Percentiles rank a stretch among this genome's conserved stretches.
These are phyloP conservation scores for Persicaria tinctoria DNA, from an alignment of 148 eudicot genomes.

Conservation along the genomic window DNA sequence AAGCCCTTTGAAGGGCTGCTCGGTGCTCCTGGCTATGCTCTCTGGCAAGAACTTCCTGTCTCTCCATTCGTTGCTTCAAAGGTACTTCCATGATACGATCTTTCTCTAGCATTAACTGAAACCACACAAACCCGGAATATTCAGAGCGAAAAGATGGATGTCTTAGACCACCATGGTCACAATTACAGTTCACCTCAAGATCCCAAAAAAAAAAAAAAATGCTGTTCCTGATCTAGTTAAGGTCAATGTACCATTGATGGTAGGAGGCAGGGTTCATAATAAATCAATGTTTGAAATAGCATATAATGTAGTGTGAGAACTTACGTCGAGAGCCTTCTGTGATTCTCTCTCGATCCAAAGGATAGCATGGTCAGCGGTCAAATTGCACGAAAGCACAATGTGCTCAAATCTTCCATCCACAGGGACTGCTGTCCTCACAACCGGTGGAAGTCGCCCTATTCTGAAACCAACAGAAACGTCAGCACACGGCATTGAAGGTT, in stretches of 20 bases:
- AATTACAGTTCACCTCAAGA: no score
- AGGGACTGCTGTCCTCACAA: constrained; percentile 85
- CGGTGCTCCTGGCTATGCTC: constrained; percentile 65
- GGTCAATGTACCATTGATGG: not conserved
- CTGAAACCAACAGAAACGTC: constrained; percentile 22
- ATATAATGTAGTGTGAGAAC: constrained; percentile 6
- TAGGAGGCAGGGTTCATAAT: not conserved
- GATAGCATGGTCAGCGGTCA: constrained; percentile 67
- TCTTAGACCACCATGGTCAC: not conserved
- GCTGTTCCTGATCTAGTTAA: not conserved
- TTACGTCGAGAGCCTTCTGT: constrained; percentile 70
- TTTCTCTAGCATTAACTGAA: constrained; percentile 63
- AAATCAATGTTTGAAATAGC: not conserved
- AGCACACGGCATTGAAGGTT: not conserved
- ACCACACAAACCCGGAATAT: not conserved
- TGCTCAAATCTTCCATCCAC: constrained; percentile 95
- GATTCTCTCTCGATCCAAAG: constrained; percentile 79
- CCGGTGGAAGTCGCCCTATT: constrained; percentile 48
- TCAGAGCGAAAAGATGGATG: not conserved
- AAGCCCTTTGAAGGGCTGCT: constrained; percentile 66
- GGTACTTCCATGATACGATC: constrained; percentile 67
- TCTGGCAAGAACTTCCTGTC: constrained; percentile 56
- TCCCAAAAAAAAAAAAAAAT: no score
- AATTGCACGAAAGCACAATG: constrained; percentile 71
- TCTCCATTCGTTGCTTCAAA: constrained; percentile 62